Conservation (phyloP, 2,329 filamentous ascomycete genomes). For the Aspergillus oerlinghausenensis region DNA sequence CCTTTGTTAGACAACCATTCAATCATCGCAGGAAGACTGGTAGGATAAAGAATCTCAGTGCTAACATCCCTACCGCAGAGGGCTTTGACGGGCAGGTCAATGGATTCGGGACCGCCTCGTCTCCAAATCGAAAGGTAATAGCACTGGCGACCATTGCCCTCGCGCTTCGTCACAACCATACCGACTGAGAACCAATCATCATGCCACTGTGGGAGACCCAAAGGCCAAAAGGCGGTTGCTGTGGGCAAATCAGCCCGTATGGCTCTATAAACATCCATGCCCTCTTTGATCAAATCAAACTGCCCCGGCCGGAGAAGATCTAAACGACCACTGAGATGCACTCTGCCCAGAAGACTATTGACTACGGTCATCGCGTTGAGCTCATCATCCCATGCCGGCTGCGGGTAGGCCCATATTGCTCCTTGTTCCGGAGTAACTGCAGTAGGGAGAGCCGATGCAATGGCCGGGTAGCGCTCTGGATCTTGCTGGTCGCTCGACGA, state of each 20-base stretch:
- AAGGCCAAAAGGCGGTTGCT: slow-evolving; percentile 28
- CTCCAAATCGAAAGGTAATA: slow-evolving; percentile 21
- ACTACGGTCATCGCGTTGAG: slow-evolving; percentile 32
- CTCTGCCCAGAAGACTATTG: slow-evolving; percentile 30
- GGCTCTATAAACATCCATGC: slow-evolving; percentile 27
- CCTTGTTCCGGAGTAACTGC: slow-evolving; percentile 35
- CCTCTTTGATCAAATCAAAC: slow-evolving; percentile 22
- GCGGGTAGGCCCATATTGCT: slow-evolving; percentile 35
- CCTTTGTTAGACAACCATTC: slow-evolving; percentile 1
- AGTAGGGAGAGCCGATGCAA: slow-evolving; percentile 28
- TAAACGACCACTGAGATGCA: slow-evolving; percentile 29
- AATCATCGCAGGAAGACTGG: not conserved
- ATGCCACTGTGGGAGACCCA: slow-evolving; percentile 30
- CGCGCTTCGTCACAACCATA: slow-evolving; percentile 4
- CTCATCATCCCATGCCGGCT: slow-evolving; percentile 31
- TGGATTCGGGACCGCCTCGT: slow-evolving; percentile 6
- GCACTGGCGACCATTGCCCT: not conserved
- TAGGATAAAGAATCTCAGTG: slow-evolving; percentile 8
- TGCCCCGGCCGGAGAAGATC: slow-evolving; percentile 21
- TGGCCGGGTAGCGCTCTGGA: slow-evolving; percentile 27
- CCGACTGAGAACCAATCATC: slow-evolving; percentile 30
- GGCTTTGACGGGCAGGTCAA: slow-evolving; percentile 3
- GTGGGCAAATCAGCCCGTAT: slow-evolving; percentile 19
- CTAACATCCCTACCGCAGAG: not conserved
- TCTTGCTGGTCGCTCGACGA: slow-evolving; percentile 37